These are phyloP conservation scores for Tylopilus balloui DNA, from an alignment of 768 basidiomycete species.

Conservation along the genomic window DNA sequence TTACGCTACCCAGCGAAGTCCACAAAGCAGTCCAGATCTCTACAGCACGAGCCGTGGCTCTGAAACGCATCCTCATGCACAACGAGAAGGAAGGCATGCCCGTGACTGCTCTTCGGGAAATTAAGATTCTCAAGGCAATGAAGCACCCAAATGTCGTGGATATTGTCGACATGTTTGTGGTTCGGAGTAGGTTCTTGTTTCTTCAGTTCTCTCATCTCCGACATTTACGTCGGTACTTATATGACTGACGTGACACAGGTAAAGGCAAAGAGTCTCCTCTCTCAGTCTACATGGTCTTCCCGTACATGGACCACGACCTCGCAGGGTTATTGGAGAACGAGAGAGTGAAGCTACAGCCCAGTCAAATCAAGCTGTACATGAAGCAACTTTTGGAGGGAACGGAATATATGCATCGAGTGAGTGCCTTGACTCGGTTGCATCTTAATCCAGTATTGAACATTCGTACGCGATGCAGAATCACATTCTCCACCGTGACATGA, in stretches of 20 bases:
- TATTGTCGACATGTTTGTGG: constrained; percentile 90
- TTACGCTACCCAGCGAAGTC: constrained; percentile 59
- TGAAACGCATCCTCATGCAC: constrained; percentile 95
- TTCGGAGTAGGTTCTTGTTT: constrained; percentile 52
- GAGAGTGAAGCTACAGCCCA: constrained; percentile 73
- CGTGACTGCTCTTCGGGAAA: constrained; percentile 93
- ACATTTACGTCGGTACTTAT: neutral
- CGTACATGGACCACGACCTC: constrained; percentile 99
- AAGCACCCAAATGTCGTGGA: constrained; percentile 83
- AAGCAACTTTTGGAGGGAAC: constrained; percentile 95
- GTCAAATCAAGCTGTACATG: constrained; percentile 94
- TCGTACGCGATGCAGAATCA: constrained; percentile 64
- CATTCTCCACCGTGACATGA: constrained; percentile 98
- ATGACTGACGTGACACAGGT: constrained; percentile 9
- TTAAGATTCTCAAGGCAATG: constrained; percentile 90
- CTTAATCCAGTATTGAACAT: constrained; percentile 5
- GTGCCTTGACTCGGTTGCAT: constrained; percentile 26
- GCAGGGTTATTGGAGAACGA: constrained; percentile 93
- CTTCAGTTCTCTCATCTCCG: neutral
- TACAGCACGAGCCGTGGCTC: constrained; percentile 64
- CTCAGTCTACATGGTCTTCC: constrained; percentile 97
- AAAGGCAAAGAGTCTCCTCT: constrained; percentile 62
- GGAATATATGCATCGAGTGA: constrained; percentile 90
- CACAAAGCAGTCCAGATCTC: constrained; percentile 75
- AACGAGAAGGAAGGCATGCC: constrained; percentile 97